Conservation (phyloP, 805 yeast genomes). For the Diddensiella caesifluorescens region DNA sequence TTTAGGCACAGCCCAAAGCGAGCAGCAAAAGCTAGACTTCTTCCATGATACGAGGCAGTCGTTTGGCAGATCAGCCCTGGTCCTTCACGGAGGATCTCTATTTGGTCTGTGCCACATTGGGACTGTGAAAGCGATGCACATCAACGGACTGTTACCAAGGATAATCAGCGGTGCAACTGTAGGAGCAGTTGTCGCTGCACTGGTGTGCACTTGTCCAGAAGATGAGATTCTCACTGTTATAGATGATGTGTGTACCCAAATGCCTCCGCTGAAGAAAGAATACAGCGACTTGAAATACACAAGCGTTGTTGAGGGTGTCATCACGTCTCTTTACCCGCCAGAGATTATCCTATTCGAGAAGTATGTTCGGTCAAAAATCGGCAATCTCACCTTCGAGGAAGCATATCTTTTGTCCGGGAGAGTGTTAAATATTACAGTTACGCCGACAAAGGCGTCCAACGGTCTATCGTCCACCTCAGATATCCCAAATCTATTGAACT, state of each 20-base stretch:
- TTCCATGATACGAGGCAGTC: conserved; percentile 84
- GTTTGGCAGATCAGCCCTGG: conserved; percentile 83
- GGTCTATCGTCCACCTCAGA: conserved; percentile 6
- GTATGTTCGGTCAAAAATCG: conserved; percentile 69
- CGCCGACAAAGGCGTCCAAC: conserved; percentile 57
- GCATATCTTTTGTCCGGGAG: conserved; percentile 76
- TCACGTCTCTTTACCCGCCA: conserved; percentile 77
- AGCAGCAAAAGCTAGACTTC: conserved; percentile 61
- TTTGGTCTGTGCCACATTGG: conserved; percentile 95
- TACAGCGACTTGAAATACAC: conserved; percentile 20
- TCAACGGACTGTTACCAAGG: conserved; percentile 70
- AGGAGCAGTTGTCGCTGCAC: conserved; percentile 88
- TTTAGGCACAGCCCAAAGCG: conserved; percentile 4
- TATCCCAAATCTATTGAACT: conserved; percentile 52
- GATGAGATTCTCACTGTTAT: conserved; percentile 51
- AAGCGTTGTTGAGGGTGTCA: conserved; percentile 66
- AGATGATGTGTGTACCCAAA: conserved; percentile 21
- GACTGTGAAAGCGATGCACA: conserved; percentile 76
- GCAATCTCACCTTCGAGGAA: conserved; percentile 88
- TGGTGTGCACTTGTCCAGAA: conserved; percentile 69
- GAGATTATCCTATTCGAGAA: conserved; percentile 75
- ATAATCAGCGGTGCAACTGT: conserved; percentile 89
- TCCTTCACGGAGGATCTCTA: conserved; percentile 90
- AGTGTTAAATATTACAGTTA: conserved; percentile 76
- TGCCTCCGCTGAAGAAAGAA: conserved; percentile 23